Evolutionary conservation across 1,284 basidiomycete genomes (phyloP).

Genomic region (Leccinum angustisporum): DNA sequence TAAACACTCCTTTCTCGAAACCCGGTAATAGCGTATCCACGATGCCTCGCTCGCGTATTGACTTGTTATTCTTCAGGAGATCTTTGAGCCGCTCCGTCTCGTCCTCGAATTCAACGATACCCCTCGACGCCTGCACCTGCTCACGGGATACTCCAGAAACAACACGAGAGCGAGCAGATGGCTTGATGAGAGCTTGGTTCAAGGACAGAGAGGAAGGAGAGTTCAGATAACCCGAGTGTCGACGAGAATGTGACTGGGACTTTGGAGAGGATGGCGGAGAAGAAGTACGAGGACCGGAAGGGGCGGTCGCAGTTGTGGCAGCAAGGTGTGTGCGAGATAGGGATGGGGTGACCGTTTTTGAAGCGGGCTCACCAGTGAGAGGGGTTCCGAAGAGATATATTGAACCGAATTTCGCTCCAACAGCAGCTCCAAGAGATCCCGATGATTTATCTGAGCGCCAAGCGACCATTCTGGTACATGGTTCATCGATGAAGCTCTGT

Average conservation of each 20-base stretch:
- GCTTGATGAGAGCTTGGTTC: slow-evolving; percentile 28
- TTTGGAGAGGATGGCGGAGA: slow-evolving; percentile 34
- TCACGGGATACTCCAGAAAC: slow-evolving; percentile 69
- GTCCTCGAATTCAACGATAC: slow-evolving; percentile 75
- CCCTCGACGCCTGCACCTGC: slow-evolving; percentile 53
- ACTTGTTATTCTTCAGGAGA: slow-evolving; percentile 59
- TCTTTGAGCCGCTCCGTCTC: slow-evolving; percentile 73
- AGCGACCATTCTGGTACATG: slow-evolving; percentile 19
- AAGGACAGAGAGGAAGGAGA: slow-evolving; percentile 38
- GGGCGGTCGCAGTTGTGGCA: slow-evolving; percentile 15
- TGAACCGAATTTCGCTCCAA: slow-evolving; percentile 39
- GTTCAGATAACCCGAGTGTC: slow-evolving; percentile 26
- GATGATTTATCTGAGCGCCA: slow-evolving; percentile 19
- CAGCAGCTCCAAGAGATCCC: slow-evolving; percentile 24
- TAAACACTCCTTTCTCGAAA: slow-evolving; percentile 27
- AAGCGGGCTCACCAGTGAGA: slow-evolving; percentile 17
- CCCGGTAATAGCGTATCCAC: slow-evolving; percentile 33
- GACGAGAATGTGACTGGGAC: slow-evolving; percentile 26
- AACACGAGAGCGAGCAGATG: slow-evolving; percentile 44
- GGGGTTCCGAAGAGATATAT: slow-evolving; percentile 36
- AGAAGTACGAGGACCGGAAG: slow-evolving; percentile 30
- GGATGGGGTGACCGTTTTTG: slow-evolving; percentile 11
- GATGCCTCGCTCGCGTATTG: slow-evolving; percentile 30
- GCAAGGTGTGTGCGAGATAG: slow-evolving; percentile 15
- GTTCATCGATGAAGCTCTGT: slow-evolving; percentile 28